These are phyloP conservation scores for Phytophthora boehmeriae DNA, from an alignment of 352 stramenopile genomes.

Conservation along the genomic window DNA sequence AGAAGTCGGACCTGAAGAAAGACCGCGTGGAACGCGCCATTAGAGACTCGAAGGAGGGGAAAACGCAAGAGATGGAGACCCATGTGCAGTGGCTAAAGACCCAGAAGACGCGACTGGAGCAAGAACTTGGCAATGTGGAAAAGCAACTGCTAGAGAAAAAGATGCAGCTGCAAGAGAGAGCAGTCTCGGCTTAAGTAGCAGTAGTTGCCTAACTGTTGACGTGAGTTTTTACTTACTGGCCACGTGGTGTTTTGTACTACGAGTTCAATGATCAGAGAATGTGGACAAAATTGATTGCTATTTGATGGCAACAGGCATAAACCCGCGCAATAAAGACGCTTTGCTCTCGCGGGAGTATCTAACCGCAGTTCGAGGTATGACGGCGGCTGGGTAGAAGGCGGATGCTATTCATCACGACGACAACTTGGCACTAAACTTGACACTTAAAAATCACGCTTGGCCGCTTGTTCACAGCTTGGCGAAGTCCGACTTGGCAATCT, in stretches of 20 bases:
- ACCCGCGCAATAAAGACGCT: conserved; percentile 26
- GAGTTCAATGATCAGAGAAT: no score
- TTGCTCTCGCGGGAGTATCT: conserved; percentile 30
- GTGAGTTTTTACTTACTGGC: background rate
- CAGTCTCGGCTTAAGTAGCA: background rate
- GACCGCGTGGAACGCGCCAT: conserved; percentile 47
- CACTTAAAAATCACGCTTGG: conserved; percentile 14
- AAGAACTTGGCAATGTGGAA: conserved; percentile 50
- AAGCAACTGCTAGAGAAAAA: conserved; percentile 58
- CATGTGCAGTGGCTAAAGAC: conserved; percentile 64
- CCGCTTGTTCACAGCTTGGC: conserved; percentile 53
- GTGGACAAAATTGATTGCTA: background rate
- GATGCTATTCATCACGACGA: conserved; percentile 19
- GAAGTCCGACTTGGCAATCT: conserved; percentile 54
- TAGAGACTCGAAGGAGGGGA: conserved; percentile 36
- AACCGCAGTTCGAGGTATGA: conserved; percentile 7
- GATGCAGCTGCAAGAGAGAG: conserved; percentile 60
- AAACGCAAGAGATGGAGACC: conserved; percentile 48
- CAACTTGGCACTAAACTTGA: conserved; percentile 17
- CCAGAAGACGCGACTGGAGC: conserved; percentile 53
- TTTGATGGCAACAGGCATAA: conserved; percentile 26
- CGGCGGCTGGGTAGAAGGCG: conserved; percentile 3
- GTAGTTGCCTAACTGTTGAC: no score
- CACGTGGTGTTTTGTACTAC: conserved; percentile 10
- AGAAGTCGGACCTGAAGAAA: conserved; percentile 58